phyloP scores from a whole-genome alignment of 495 filamentous ascomycete species.

The Aspergillus steynii region DNA sequence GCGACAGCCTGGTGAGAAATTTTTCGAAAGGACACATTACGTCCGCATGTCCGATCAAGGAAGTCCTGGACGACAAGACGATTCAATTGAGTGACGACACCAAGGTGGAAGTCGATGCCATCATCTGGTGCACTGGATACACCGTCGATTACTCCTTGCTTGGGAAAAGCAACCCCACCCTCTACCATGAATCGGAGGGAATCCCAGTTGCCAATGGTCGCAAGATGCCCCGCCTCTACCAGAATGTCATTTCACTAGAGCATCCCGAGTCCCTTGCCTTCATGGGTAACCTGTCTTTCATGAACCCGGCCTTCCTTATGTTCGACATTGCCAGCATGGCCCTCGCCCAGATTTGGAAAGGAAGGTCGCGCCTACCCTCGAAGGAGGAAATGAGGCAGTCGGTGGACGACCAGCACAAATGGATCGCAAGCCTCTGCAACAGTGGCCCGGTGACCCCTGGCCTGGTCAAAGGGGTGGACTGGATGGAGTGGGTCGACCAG shows the following conservation, averaged over 20 bases:
- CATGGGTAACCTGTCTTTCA: conserved; percentile 16
- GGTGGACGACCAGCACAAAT: conserved; percentile 31
- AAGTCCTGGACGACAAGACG: too few species aligned
- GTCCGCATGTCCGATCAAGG: too few species aligned
- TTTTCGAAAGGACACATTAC: too few species aligned
- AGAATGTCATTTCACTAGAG: conserved; percentile 39
- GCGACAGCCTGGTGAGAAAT: too few species aligned
- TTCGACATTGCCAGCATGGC: conserved; percentile 36
- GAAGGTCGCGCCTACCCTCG: conserved; percentile 16
- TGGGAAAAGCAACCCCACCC: not conserved
- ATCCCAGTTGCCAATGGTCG: too few species aligned
- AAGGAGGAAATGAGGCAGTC: conserved; percentile 26
- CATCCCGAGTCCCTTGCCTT: conserved; percentile 33
- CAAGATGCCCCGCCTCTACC: conserved; percentile 24
- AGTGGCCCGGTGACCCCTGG: conserved; percentile 5
- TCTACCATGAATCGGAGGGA: conserved; percentile 1
- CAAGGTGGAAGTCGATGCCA: conserved; percentile 12
- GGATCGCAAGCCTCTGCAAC: conserved; percentile 23
- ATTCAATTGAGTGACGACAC: conserved; percentile 8
- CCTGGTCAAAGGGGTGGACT: conserved; percentile 26
- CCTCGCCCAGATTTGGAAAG: conserved; percentile 34
- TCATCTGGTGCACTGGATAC: conserved; percentile 21
- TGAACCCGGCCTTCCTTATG: conserved; percentile 35
- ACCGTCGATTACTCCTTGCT: conserved; percentile 14
- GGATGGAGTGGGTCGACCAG: conserved; percentile 32